Conservation (phyloP, 1,139 yeast genomes). For the Pneumocystis wakefieldiae region DNA sequence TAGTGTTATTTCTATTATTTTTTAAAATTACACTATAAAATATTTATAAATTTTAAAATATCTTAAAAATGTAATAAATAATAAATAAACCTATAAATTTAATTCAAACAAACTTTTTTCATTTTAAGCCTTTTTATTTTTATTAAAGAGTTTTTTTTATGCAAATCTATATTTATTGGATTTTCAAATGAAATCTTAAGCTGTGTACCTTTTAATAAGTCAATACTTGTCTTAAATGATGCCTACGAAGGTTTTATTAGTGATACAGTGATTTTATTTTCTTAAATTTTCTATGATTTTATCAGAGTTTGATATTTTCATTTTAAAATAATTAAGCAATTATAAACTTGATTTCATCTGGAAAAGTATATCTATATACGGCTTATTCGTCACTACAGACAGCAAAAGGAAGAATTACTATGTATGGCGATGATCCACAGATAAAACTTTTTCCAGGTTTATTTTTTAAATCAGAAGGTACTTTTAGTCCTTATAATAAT, state of each 20-base stretch:
- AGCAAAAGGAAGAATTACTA: constrained; percentile 40
- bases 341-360: constrained; percentile 21
- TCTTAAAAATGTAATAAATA: neutral
- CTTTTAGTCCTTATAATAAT: constrained; percentile 64
- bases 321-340: neutral
- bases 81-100: constrained; percentile 27
- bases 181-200: constrained; percentile 16
- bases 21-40: no score
- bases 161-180: constrained; percentile 59
- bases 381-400: constrained; percentile 93
- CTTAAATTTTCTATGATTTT: constrained; percentile 45
- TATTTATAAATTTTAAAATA: no score
- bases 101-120: neutral
- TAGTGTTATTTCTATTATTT: neutral
- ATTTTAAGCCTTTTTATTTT: constrained; percentile 44
- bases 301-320: constrained; percentile 36
- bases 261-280: constrained; percentile 48
- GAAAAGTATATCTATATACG: constrained; percentile 72
- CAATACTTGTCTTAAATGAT: constrained; percentile 77
- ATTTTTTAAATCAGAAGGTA: constrained; percentile 62
- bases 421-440: constrained; percentile 98
- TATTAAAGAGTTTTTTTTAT: constrained; percentile 71
- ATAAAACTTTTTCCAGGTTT: constrained; percentile 61
- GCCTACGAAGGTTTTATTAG: constrained; percentile 47
- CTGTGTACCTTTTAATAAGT: constrained; percentile 42